phyloP scores from a whole-genome alignment of 164 flowering plant species.

The Magnolia changhungtana region DNA sequence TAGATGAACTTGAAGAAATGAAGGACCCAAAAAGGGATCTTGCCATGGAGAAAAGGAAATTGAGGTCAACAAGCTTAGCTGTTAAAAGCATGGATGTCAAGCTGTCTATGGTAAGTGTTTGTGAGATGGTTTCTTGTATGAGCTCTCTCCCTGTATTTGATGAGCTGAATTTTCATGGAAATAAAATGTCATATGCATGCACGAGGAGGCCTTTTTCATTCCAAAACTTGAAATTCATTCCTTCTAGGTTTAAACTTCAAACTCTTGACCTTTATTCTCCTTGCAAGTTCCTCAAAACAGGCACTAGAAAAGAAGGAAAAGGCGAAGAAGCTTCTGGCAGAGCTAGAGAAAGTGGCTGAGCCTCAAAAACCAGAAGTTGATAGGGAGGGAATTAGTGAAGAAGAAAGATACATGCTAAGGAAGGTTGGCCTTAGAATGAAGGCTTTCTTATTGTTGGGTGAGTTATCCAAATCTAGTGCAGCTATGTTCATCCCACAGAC shows the following conservation, averaged over 20 bases:
- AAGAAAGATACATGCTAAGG: constrained; percentile 90
- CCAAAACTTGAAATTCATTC: not conserved
- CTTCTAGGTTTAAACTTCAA: constrained; percentile 2
- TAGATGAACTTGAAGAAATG: constrained; percentile 14
- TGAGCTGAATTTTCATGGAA: not conserved
- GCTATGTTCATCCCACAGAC: not conserved
- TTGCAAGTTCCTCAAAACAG: constrained; percentile 32
- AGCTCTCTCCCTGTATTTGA: not conserved
- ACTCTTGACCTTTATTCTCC: not conserved
- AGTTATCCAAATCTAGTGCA: constrained; percentile 20
- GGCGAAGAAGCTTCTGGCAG: constrained; percentile 72
- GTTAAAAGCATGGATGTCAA: constrained; percentile 41
- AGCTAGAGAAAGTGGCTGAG: constrained; percentile 50
- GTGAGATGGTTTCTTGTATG: not conserved
- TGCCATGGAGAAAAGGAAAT: constrained; percentile 24
- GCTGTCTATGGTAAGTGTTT: constrained; percentile 55
- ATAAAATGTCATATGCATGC: not conserved
- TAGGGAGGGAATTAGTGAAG: constrained; percentile 83
- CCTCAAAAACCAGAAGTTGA: constrained; percentile 45
- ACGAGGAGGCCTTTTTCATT: too few species aligned
- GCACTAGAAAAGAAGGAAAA: constrained; percentile 66
- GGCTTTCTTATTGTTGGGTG: constrained; percentile 77
- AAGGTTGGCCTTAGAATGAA: constrained; percentile 92
- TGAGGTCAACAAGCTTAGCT: constrained; percentile 27
- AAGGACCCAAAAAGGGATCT: constrained; percentile 16